Conservation (phyloP, 1,139 yeast species). For the Taphrina wiesneri region DNA sequence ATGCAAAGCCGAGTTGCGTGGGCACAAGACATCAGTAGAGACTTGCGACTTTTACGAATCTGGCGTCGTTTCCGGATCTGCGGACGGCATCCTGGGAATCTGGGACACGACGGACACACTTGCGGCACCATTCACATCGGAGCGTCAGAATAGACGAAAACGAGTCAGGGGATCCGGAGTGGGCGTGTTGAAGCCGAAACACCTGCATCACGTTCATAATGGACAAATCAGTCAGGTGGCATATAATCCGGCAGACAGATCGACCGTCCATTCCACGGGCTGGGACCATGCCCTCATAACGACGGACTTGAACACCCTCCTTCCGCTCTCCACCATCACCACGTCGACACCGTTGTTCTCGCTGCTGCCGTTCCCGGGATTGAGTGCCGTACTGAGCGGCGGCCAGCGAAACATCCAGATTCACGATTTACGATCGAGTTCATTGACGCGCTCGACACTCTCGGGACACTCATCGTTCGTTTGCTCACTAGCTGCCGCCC, state of each 20-base stretch:
- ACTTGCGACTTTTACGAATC: constrained; percentile 18
- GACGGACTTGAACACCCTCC: constrained; percentile 86
- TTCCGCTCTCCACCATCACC: constrained; percentile 80
- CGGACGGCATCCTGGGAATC: constrained; percentile 25
- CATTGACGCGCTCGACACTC: constrained; percentile 64
- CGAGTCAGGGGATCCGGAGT: constrained; percentile 23
- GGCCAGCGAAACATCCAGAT: constrained; percentile 85
- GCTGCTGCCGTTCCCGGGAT: constrained; percentile 63
- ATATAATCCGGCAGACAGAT: constrained; percentile 12
- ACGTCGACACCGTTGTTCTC: constrained; percentile 87
- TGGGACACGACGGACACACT: constrained; percentile 27
- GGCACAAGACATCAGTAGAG: constrained; percentile 25
- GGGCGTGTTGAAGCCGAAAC: constrained; percentile 27
- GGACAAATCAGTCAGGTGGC: constrained; percentile 15
- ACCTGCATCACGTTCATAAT: constrained; percentile 11
- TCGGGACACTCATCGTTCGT: constrained; percentile 92
- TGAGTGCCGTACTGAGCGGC: constrained; percentile 80
- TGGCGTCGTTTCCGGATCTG: constrained; percentile 15
- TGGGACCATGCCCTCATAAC: constrained; percentile 93
- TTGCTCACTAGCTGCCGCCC: constrained; percentile 57
- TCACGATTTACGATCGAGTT: constrained; percentile 90
- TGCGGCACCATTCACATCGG: not conserved
- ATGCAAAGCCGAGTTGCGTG: constrained; percentile 19
- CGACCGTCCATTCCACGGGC: constrained; percentile 67
- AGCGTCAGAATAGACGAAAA: constrained; percentile 18